These are phyloP conservation scores for Erigeron philadelphicus DNA, from an alignment of 140 eudicot genomes.

Conservation along the genomic window DNA sequence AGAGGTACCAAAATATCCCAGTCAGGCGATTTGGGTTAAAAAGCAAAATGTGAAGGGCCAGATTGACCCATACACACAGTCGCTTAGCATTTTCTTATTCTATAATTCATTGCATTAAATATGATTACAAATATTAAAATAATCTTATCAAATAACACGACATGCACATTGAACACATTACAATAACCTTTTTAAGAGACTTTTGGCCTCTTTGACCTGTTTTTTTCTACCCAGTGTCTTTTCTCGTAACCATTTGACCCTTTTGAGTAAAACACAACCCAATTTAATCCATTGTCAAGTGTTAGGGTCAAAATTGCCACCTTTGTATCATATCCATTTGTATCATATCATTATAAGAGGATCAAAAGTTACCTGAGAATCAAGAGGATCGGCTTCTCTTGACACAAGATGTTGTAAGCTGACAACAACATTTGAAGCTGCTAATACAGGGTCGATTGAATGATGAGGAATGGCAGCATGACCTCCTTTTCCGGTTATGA, in stretches of 20 bases:
- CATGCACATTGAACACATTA: neutral
- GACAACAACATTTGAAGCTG: slow-evolving; percentile 49
- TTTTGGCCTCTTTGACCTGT: neutral
- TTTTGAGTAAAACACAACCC: neutral
- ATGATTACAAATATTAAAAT: neutral
- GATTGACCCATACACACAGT: neutral
- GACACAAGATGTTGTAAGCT: slow-evolving; percentile 55
- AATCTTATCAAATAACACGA: neutral
- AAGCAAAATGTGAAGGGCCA: too few species aligned
- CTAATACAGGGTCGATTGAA: slow-evolving; percentile 49
- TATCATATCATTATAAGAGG: neutral
- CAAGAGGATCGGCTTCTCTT: slow-evolving; percentile 52
- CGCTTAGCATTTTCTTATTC: too few species aligned
- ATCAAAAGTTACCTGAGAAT: slow-evolving; percentile 38
- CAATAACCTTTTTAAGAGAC: neutral
- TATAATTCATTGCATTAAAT: neutral
- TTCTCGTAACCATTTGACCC: neutral
- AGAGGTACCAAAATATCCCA: neutral
- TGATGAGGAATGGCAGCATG: slow-evolving; percentile 59
- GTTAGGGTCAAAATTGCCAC: neutral
- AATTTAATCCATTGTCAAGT: neutral
- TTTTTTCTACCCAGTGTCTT: neutral
- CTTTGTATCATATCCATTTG: neutral
- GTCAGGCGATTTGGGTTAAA: neutral
- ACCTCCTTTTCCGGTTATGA: slow-evolving; percentile 51